phyloP scores from a whole-genome alignment of 2,329 filamentous ascomycete species.

The Claviceps pazoutovae region DNA sequence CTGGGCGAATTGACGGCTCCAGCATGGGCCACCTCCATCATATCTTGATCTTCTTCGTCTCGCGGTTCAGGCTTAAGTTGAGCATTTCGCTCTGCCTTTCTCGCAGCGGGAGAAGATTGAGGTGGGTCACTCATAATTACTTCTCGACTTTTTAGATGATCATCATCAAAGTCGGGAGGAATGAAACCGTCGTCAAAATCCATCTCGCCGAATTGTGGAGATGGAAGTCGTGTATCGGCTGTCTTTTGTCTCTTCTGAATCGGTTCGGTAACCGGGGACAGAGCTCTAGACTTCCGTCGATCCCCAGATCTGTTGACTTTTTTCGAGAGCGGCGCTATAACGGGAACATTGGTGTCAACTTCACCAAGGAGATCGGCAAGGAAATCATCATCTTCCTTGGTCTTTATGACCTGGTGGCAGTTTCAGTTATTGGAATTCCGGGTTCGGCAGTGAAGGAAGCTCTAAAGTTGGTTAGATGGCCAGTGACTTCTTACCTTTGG shows the following conservation, averaged over 20 bases:
- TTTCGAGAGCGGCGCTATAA: conserved; percentile 39
- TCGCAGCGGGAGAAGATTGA: conserved; percentile 75
- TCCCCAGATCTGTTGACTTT: conserved; percentile 58
- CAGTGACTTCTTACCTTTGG: conserved; percentile 50
- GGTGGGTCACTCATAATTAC: conserved; percentile 72
- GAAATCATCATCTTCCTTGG: conserved; percentile 80
- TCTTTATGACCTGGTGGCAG: conserved; percentile 49
- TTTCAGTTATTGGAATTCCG: conserved; percentile 2
- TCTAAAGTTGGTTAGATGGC: neutral
- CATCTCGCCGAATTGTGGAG: conserved; percentile 23
- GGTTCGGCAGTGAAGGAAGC: neutral
- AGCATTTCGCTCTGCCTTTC: conserved; percentile 59
- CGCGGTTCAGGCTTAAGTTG: conserved; percentile 33
- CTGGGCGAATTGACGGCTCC: conserved; percentile 54
- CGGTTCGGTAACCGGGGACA: conserved; percentile 57
- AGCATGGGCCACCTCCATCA: conserved; percentile 77
- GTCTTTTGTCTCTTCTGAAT: conserved; percentile 43
- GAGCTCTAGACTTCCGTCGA: conserved; percentile 62
- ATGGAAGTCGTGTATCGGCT: conserved; percentile 33
- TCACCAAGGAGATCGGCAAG: conserved; percentile 73
- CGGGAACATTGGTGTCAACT: conserved; percentile 61
- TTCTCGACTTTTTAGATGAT: conserved; percentile 26
- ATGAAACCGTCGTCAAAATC: conserved; percentile 46
- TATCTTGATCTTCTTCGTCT: conserved; percentile 64
- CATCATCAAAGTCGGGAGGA: conserved; percentile 50